These are phyloP conservation scores for Glarea lozoyensis DNA, from an alignment of 495 filamentous ascomycete species.

Conservation along the genomic window DNA sequence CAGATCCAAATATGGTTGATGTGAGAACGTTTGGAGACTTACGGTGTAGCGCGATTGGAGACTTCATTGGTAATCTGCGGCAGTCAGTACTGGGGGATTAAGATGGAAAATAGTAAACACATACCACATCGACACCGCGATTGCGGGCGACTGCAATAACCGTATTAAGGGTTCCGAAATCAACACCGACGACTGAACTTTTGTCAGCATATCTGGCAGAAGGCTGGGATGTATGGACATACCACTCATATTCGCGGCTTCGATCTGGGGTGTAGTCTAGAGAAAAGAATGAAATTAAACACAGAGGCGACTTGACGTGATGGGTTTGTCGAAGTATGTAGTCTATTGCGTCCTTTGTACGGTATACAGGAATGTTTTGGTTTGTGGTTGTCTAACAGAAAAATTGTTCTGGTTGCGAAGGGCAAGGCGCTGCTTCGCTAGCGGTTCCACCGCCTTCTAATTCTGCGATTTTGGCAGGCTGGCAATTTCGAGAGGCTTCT, in stretches of 20 bases:
- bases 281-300: neutral
- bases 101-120: slow-evolving; percentile 33
- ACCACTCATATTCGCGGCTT: slow-evolving; percentile 8
- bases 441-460: neutral
- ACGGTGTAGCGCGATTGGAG: slow-evolving; percentile 97
- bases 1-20: neutral
- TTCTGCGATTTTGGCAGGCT: too few relatives aligned
- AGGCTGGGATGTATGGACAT: neutral
- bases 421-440: neutral
- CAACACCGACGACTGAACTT: slow-evolving; percentile 51
- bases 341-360: neutral
- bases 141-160: slow-evolving; percentile 96
- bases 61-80: slow-evolving; percentile 94
- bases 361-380: neutral
- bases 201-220: slow-evolving; percentile 4
- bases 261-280: neutral
- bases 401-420: neutral
- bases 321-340: neutral
- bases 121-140: slow-evolving; percentile 97
- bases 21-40: slow-evolving; percentile 34
- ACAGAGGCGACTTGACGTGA: neutral
- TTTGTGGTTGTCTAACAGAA: neutral
- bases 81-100: slow-evolving; percentile 11
- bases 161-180: slow-evolving; percentile 95
- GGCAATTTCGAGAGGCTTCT: too few relatives aligned